A percentile compares a stretch with the other conserved stretches of the same genome.
phyloP scores from a whole-genome alignment of 371 early-diverging fungal species.

The Funneliformis caledonium region DNA sequence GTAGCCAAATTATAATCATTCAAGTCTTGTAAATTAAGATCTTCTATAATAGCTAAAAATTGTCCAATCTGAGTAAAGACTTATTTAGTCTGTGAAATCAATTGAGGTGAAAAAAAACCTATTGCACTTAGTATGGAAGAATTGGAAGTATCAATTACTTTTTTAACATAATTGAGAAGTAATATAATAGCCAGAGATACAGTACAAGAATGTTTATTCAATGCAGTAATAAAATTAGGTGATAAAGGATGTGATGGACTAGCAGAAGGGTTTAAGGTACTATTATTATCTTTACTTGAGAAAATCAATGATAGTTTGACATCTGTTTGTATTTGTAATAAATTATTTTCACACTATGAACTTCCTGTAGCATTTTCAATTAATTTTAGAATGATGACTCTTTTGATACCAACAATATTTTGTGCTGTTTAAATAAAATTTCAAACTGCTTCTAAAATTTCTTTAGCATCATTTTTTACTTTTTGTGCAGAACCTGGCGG shows the following conservation, averaged over 20 bases:
- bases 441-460: constrained; percentile 73
- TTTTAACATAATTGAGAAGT: constrained; percentile 9
- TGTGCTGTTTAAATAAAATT: constrained; percentile 80
- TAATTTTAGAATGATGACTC: constrained; percentile 56
- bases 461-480: constrained; percentile 63
- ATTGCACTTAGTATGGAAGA: neutral
- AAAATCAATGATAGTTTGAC: neutral
- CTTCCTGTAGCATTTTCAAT: constrained; percentile 42
- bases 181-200: constrained; percentile 19
- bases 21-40: constrained; percentile 48
- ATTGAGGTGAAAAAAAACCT: constrained; percentile 47
- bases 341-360: constrained; percentile 36
- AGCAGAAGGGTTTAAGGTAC: neutral
- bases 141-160: neutral
- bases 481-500: constrained; percentile 74
- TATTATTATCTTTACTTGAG: neutral
- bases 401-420: constrained; percentile 62
- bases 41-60: constrained; percentile 47
- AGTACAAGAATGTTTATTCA: constrained; percentile 25
- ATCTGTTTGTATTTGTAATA: neutral
- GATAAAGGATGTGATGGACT: neutral
- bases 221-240: constrained; percentile 16
- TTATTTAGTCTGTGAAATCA: constrained; percentile 48
- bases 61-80: constrained; percentile 50
- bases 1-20: constrained; percentile 49